Evolutionary conservation across 352 stramenopile species (phyloP), one percentile per base, ranked within the genome.

Genomic region (Pseudoperonospora humuli): DNA sequence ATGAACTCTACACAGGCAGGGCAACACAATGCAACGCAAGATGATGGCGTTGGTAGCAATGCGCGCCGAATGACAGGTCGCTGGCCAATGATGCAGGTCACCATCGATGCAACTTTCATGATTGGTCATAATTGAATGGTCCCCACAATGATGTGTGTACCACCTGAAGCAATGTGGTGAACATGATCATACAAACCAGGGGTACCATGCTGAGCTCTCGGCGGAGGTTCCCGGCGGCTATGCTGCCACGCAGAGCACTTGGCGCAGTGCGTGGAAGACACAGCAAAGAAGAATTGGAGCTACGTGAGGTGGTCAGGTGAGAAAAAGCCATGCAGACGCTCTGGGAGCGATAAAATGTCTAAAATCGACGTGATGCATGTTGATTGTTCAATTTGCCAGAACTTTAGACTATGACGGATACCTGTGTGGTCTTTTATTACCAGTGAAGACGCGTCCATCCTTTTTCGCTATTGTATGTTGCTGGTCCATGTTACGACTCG

Each of bases 361-460:
- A 1, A 15, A 32, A 15, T 32, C 1, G 14, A 15, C 3, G 1
- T 32, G 26, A 32, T 3, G 11, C 11, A n/a, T n/a, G n/a, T 15
- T 32, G 11, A 6, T 32, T 15, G n/a, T 13, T 32, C 14, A 13
- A 32, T 13, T n/a, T 9, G 7, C 40, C 59, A 93, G 80, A 47
- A 86, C 84, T 52, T 47, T 81, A 29, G 81, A 93, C 61, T 93
- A 90, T 50, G 78, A 92, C 61, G 70, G 87, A 65, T 94, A 86
- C 27, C 57, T 85, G 8, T 83, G 70, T 41, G 79, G 79, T 0
- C 38, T 90, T 29, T 55, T 94, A 29, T 70, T 90, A 14, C 82
- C 82, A 3, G 44, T 81, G 8, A 45, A 77, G 37, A 74, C 63
- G 7, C 79, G 78, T 6, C 49, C 69, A 4, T 66, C 79, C 3